A percentile compares a stretch with the other conserved stretches of the same genome.
Evolutionary conservation across 768 basidiomycete genomes (phyloP).

Genomic region (Suillus subaureus): DNA sequence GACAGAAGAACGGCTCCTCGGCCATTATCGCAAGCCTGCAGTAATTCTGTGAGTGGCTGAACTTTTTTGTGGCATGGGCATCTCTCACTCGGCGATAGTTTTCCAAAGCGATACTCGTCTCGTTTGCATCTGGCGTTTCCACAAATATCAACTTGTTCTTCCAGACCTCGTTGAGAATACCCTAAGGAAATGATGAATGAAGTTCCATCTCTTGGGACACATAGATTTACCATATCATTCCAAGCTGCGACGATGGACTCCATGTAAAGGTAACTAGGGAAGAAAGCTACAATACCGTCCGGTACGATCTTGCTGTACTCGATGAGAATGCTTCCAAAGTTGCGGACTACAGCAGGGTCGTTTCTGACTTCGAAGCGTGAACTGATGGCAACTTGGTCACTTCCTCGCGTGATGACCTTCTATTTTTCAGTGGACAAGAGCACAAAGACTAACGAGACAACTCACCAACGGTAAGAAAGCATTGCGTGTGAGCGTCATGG

Average conservation of each 20-base stretch:
- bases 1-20: constrained; percentile 95
- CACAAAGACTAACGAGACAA: constrained; percentile 4
- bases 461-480: constrained; percentile 92
- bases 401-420: constrained; percentile 96
- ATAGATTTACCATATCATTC: constrained; percentile 93
- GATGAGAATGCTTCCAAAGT: constrained; percentile 96
- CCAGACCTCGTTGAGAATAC: constrained; percentile 98
- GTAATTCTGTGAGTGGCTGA: neutral
- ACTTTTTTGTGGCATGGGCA: neutral
- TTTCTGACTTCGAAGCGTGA: constrained; percentile 99
- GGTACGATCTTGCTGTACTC: constrained; percentile 99
- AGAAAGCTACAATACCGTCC: constrained; percentile 98
- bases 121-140: constrained; percentile 98
- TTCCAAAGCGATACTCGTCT: constrained; percentile 96
- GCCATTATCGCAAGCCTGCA: constrained; percentile 96
- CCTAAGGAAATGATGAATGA: constrained; percentile 48
- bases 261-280: constrained; percentile 99
- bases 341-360: constrained; percentile 97
- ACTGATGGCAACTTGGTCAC: constrained; percentile 98
- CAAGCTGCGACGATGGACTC: constrained; percentile 99
- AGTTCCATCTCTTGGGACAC: neutral
- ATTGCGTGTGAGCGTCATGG: constrained; percentile 96
- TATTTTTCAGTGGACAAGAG: neutral
- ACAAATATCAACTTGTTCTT: constrained; percentile 99
- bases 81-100: constrained; percentile 86